Evolutionary conservation across 164 flowering plant species (phyloP).

Genomic region (Vitis cinerea): DNA sequence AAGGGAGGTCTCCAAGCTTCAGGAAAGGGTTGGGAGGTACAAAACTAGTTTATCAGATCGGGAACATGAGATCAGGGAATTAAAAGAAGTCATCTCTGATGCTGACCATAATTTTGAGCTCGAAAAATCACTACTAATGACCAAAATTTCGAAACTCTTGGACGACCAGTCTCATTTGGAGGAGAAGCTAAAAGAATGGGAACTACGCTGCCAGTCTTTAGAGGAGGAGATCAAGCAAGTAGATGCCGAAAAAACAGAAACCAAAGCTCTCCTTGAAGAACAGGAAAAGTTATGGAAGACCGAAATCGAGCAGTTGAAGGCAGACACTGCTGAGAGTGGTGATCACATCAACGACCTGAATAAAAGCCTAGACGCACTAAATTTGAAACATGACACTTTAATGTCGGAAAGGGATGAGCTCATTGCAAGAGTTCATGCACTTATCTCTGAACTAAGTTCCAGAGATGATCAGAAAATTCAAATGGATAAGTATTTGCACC

Average conservation of each 20-base stretch:
- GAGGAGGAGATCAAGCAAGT: constrained; percentile 41
- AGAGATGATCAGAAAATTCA: constrained; percentile 37
- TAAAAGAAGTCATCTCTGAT: constrained; percentile 46
- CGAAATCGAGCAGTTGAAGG: constrained; percentile 42
- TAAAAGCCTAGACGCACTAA: constrained; percentile 31
- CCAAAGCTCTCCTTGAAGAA: constrained; percentile 17
- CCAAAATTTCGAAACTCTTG: constrained; percentile 34
- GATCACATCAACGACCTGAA: constrained; percentile 30
- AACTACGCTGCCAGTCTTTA: constrained; percentile 28
- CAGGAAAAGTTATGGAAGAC: constrained; percentile 19
- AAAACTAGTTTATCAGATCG: constrained; percentile 50
- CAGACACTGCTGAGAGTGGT: constrained; percentile 32
- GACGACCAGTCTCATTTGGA: constrained; percentile 34
- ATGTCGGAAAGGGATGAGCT: constrained; percentile 49
- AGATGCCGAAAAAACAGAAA: constrained; percentile 31
- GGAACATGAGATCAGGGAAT: constrained; percentile 48
- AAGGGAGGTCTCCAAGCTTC: constrained; percentile 38
- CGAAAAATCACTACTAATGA: constrained; percentile 50
- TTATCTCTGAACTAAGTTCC: constrained; percentile 31
- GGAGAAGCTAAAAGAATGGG: constrained; percentile 45
- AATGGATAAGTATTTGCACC: constrained; percentile 47
- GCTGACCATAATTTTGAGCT: constrained; percentile 41
- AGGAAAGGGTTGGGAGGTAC: constrained; percentile 44
- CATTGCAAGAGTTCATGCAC: constrained; percentile 26
- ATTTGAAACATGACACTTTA: constrained; percentile 34